These are phyloP conservation scores for Phytophthora pistaciae DNA, from an alignment of 352 stramenopile genomes.

Conservation along the genomic window DNA sequence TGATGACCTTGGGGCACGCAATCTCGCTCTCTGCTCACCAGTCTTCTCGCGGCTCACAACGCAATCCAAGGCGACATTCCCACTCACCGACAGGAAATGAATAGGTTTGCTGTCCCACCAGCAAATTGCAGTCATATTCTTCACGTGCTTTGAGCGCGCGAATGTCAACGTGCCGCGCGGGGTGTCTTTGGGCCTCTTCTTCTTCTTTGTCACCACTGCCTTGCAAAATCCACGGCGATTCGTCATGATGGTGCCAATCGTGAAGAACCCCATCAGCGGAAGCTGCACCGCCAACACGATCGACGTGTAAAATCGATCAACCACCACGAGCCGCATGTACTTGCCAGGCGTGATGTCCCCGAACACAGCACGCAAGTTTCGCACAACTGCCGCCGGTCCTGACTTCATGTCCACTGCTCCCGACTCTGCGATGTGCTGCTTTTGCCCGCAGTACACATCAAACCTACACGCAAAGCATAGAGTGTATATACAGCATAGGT, in stretches of 20 bases:
- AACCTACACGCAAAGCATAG: slow-evolving; percentile 6
- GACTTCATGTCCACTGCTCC: slow-evolving; percentile 12
- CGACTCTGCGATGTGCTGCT: slow-evolving; percentile 5
- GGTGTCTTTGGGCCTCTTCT: slow-evolving; percentile 11
- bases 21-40: slow-evolving; percentile 11
- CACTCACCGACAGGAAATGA: slow-evolving; percentile 8
- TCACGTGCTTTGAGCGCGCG: slow-evolving; percentile 9
- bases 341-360: neutral
- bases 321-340: slow-evolving; percentile 7
- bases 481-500: slow-evolving; percentile 11
- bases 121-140: slow-evolving; percentile 3
- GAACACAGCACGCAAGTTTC: slow-evolving; percentile 12
- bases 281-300: slow-evolving; percentile 7
- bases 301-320: slow-evolving; percentile 19
- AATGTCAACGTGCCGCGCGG: slow-evolving; percentile 5
- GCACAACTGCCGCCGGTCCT: slow-evolving; percentile 14
- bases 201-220: slow-evolving; percentile 4
- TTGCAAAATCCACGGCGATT: slow-evolving; percentile 14
- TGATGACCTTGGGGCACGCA: slow-evolving; percentile 7
- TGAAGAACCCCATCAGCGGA: slow-evolving; percentile 7
- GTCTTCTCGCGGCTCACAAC: slow-evolving; percentile 10
- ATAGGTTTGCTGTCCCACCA: slow-evolving; percentile 19
- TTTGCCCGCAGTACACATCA: slow-evolving; percentile 13
- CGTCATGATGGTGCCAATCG: slow-evolving; percentile 18
- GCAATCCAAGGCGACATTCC: neutral